Evolutionary conservation across 148 eudicot genomes (phyloP), one percentile per base, ranked within the genome.

Genomic region (Oxyria digyna): DNA sequence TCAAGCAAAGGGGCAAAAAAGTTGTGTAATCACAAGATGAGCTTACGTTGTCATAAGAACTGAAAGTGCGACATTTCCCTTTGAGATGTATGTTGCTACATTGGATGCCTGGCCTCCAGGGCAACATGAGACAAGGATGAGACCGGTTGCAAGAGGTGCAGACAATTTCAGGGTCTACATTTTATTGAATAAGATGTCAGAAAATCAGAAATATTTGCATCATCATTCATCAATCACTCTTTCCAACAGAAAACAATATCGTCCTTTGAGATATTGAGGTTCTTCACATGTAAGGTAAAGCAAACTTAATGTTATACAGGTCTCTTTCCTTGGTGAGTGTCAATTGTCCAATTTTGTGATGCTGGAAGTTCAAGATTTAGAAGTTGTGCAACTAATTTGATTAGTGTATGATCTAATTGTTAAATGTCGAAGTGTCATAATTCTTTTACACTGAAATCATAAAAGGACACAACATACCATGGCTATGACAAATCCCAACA

Each of bases 31-130:
- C n/a, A n/a, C n/a, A n/a, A n/a, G n/a, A n/a, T n/a, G 31, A 55
- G 75, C 93, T 91, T 95, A 95, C 99, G 99, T 95, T 70, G 99
- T 95, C 97, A 95, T 95, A 68, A 95, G 97, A 79, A 95, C 99
- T 11, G 99, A 95, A 40, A 95, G 97, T 48, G 99, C 99, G 73
- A 95, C 99, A 72, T 95, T 95, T 77, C 99, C 99, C 76, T 91
- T 95, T 9, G 99, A 85, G 69, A 95, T 95, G 74, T 91, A 95
- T 20, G 99, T 95, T 52, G 99, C 97, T 62, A 95, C 97, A 84
- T 95, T 95, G 74, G 99, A 95, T 75, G 99, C 97, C 78, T 95
- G 99, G 72, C 97, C 99, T 75, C 99, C 99, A 46, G 99, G 99
- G 72, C 99, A 95, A 81, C 99, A 95, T 31, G 99, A 91, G 49